Base-by-base conservation (phyloP, 306 rosid genomes). In the Astragalus glycyphyllos region DNA sequence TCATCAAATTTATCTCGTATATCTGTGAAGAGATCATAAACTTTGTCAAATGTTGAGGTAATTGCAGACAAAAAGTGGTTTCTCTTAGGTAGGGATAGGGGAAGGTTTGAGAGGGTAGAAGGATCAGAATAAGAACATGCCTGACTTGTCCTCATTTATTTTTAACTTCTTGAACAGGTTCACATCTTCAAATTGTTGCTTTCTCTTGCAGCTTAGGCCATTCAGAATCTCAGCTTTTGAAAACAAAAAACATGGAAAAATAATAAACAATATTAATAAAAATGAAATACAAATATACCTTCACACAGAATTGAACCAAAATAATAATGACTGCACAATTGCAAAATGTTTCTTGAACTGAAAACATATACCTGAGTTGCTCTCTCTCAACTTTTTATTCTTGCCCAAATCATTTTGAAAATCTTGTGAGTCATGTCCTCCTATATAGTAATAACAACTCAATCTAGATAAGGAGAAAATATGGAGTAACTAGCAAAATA, bases 111-210 rank as follows among this genome's bases (percentile, higher is more conserved):
- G 56, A 35, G 5, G 58, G 54, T 7, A 42, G 31, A 58, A 48
- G 58, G 46, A 48, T 58, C n/a, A 34, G 42, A 16, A 59, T 7
- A 38, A 54, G 56, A 13, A 74, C 63, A 29, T 82, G 76, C 93
- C 96, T 77, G 86, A 48, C 58, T 71, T 76, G 11, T 78, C 83
- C 34, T 88, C 96, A 34, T 83, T 78, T 44, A 83, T 85, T 79
- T 82, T 93, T 14, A 87, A 80, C 82, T 83, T 93, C 83, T 93
- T 88, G 58, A 84, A 75, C 42, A 62, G 76, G 68, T 65, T 82
- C 46, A 82, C 49, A 73, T 80, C 88, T 72, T 88, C 92, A 41
- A 42, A 58, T 38, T 58, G 14, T 9, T 80, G 84, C 65, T 88
- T 90, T 75, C 98, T 85, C 86, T 88, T 93, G 66, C 69, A 62